Base-by-base conservation (phyloP, 2,329 filamentous ascomycete genomes). In the Monosporascus sp. region DNA sequence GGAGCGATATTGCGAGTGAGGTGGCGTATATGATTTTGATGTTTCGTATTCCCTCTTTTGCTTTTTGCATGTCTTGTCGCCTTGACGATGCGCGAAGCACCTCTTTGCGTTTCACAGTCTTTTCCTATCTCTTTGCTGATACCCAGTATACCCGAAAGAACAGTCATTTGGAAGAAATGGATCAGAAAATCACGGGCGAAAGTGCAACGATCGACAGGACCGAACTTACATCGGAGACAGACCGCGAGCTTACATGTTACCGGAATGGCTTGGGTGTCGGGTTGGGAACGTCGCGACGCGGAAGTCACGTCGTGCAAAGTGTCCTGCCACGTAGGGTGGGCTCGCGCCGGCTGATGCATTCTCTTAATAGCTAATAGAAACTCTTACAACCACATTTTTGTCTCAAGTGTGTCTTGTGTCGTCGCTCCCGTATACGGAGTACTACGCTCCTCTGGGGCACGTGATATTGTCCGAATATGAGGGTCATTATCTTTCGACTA, bases 111-210 rank as follows among this genome's bases (percentile, higher is more conserved):
- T 62, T 63, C 51, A 58, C 52, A 61, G 24, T 58, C 55, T 61
- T 69, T 68, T 68, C 62, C 63, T 66, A 65, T 51, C 57, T 58
- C 50, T 66, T 64, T 62, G 61, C 67, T 69, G 67, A 69, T 69
- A 69, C 67, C 67, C 67, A 69, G 66, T 69, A 69, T 69, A 69
- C 67, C 66, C 66, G 54, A 60, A 60, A 59, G 54, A 59, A 62
- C 63, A 62, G 60, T 66, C 63, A 52, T 66, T 67, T 63, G 60
- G 60, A 62, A 61, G 57, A 60, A 58, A 54, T 55, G 57, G 56
- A 60, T 57, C 55, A 60, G 59, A 59, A 62, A 56, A 59, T 56
- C 56, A 55, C 52, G 52, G 58, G 59, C 55, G 24, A 7, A 46
- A 41, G 38, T 34, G 31, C 9, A 37, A 31, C 19, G 27, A 52